Conservation (phyloP, 2,329 filamentous ascomycete genomes). For the Calcarisporium arbuscula region DNA sequence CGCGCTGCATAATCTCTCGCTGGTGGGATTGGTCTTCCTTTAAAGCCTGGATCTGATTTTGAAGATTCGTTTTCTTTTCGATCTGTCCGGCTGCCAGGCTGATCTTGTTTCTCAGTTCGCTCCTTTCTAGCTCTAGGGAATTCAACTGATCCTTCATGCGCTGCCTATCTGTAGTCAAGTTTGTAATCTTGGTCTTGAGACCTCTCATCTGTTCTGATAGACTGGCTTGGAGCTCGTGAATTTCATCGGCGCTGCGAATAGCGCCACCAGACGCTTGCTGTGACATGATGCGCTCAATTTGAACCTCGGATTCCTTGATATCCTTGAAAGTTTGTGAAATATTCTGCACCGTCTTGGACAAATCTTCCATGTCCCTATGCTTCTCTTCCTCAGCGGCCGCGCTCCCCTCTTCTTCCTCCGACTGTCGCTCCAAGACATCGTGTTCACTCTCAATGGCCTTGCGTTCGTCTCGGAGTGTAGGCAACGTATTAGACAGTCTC, state of each 20-base stretch:
- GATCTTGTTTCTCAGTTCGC: constrained; percentile 68
- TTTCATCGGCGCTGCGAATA: constrained; percentile 71
- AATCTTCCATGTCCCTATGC: constrained; percentile 66
- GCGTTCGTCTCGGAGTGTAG: constrained; percentile 58
- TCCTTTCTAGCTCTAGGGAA: constrained; percentile 67
- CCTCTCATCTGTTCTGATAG: constrained; percentile 61
- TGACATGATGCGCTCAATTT: constrained; percentile 68
- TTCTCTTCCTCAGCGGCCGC: constrained; percentile 59
- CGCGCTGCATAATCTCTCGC: constrained; percentile 60
- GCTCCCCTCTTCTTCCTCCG: constrained; percentile 62
- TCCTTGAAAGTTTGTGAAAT: constrained; percentile 70
- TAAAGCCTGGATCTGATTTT: constrained; percentile 65
- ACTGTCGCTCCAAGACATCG: constrained; percentile 49
- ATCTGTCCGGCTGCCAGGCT: constrained; percentile 65
- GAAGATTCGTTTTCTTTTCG: constrained; percentile 70
- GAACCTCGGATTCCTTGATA: constrained; percentile 61
- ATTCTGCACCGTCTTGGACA: constrained; percentile 68
- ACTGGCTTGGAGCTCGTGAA: constrained; percentile 67
- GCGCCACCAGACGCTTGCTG: constrained; percentile 65
- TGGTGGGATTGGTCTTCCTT: constrained; percentile 63
- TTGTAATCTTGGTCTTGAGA: constrained; percentile 57
- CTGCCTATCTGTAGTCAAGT: constrained; percentile 65
- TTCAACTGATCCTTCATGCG: constrained; percentile 62
- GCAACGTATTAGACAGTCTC: constrained; percentile 66
- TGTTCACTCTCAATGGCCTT: constrained; percentile 55